phyloP scores from a whole-genome alignment of 1,139 yeast genomes.

The Suhomyces chickasaworum region DNA sequence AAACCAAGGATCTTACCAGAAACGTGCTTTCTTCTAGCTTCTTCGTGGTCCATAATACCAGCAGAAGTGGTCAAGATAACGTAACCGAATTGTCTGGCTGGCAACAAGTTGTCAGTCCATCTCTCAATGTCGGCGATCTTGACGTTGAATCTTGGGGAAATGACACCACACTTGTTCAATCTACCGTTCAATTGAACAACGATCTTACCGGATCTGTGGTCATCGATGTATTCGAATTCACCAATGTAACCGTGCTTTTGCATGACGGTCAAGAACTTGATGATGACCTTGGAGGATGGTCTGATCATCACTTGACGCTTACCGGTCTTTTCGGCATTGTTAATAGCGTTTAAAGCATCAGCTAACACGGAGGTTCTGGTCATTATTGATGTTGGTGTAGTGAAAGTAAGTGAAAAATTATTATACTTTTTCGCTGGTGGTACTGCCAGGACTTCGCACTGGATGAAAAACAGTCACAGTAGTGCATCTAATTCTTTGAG shows the following conservation, averaged over 20 bases:
- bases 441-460: slow-evolving; percentile 5
- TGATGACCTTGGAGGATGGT: slow-evolving; percentile 98
- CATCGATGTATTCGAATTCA: slow-evolving; percentile 97
- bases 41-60: slow-evolving; percentile 99
- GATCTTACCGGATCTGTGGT: slow-evolving; percentile 98
- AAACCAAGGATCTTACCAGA: slow-evolving; percentile 97
- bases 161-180: slow-evolving; percentile 98
- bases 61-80: slow-evolving; percentile 98
- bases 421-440: slow-evolving; percentile 2
- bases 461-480: slow-evolving; percentile 17
- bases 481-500: not conserved
- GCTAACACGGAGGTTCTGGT: slow-evolving; percentile 99
- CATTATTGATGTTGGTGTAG: slow-evolving; percentile 51
- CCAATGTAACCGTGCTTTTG: slow-evolving; percentile 98
- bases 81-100: slow-evolving; percentile 98
- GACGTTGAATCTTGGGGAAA: slow-evolving; percentile 97
- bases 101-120: slow-evolving; percentile 97
- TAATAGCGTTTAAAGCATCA: slow-evolving; percentile 97
- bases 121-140: slow-evolving; percentile 91
- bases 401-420: slow-evolving; percentile 12
- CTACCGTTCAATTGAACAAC: slow-evolving; percentile 97
- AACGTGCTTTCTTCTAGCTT: slow-evolving; percentile 99
- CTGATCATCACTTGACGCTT: slow-evolving; percentile 98
- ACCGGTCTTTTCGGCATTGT: slow-evolving; percentile 99
- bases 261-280: slow-evolving; percentile 96